phyloP scores from a whole-genome alignment of 2,329 filamentous ascomycete genomes.

The Madurella mycetomatis region DNA sequence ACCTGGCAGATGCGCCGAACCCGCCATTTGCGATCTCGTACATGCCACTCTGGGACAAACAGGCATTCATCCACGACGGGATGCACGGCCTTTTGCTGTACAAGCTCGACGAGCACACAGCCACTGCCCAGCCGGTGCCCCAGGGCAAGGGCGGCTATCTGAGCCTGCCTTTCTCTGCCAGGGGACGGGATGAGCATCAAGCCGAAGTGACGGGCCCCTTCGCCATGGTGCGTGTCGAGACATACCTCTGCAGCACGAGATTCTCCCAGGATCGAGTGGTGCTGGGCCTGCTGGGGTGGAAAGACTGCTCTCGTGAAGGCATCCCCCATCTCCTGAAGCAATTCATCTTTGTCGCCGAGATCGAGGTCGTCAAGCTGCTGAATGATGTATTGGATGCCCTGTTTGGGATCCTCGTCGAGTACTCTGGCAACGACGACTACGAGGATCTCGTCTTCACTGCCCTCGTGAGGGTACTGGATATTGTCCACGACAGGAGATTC shows the following conservation, averaged over 20 bases:
- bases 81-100: slow-evolving; percentile 78
- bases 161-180: slow-evolving; percentile 71
- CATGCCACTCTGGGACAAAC: slow-evolving; percentile 88
- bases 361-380: slow-evolving; percentile 93
- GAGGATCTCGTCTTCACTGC: slow-evolving; percentile 91
- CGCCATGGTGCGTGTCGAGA: slow-evolving; percentile 73
- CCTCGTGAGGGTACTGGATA: slow-evolving; percentile 82
- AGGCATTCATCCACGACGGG: slow-evolving; percentile 86
- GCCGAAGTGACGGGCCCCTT: slow-evolving; percentile 76
- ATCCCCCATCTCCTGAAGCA: slow-evolving; percentile 72
- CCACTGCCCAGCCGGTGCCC: slow-evolving; percentile 56
- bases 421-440: slow-evolving; percentile 85
- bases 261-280: slow-evolving; percentile 91
- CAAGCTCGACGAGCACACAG: slow-evolving; percentile 86
- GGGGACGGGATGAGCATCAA: slow-evolving; percentile 60
- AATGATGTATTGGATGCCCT: slow-evolving; percentile 85
- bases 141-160: slow-evolving; percentile 82
- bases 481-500: slow-evolving; percentile 91
- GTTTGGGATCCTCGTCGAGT: slow-evolving; percentile 86
- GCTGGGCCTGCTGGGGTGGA: slow-evolving; percentile 82
- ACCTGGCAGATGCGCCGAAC: slow-evolving; percentile 77
- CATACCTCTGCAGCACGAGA: slow-evolving; percentile 87
- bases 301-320: slow-evolving; percentile 65
- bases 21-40: slow-evolving; percentile 88
- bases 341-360: slow-evolving; percentile 90